These are phyloP conservation scores for Antitrichia curtipendula DNA, from an alignment of 225 moss, liverwort and hornwort species.

Conservation along the genomic window DNA sequence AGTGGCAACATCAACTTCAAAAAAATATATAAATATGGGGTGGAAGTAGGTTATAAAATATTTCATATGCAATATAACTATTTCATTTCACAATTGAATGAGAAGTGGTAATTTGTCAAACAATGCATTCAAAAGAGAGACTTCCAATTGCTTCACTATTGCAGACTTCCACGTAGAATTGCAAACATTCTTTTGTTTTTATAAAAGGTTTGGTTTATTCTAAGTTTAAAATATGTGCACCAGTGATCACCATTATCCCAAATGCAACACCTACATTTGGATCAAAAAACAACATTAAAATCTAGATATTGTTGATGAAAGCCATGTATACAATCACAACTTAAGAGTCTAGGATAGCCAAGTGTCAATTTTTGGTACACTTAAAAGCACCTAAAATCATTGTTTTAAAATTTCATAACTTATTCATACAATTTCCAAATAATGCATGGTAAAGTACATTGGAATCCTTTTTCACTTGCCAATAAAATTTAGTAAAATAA, in stretches of 20 bases:
- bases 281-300: neutral
- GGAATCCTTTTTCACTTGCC: rapidly evolving
- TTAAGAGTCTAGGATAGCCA: rapidly evolving
- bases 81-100: too few relatives aligned
- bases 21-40: too few relatives aligned
- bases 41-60: too few relatives aligned
- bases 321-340: neutral
- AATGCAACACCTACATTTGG: neutral
- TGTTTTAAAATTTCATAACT: neutral
- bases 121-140: too few relatives aligned
- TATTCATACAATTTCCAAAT: neutral
- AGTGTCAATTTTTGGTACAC: rapidly evolving
- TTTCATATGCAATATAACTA: too few relatives aligned
- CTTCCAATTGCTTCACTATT: too few relatives aligned
- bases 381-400: neutral
- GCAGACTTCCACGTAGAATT: too few relatives aligned
- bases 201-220: rapidly evolving
- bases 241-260: rapidly evolving
- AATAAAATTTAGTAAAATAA: rapidly evolving
- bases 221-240: too few relatives aligned
- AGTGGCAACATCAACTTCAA: too few relatives aligned
- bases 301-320: rapidly evolving
- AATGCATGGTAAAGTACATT: neutral
- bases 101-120: too few relatives aligned
- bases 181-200: too few relatives aligned